These are phyloP conservation scores for Byssothecium circinans DNA, from an alignment of 2,329 filamentous ascomycete genomes.

Conservation along the genomic window DNA sequence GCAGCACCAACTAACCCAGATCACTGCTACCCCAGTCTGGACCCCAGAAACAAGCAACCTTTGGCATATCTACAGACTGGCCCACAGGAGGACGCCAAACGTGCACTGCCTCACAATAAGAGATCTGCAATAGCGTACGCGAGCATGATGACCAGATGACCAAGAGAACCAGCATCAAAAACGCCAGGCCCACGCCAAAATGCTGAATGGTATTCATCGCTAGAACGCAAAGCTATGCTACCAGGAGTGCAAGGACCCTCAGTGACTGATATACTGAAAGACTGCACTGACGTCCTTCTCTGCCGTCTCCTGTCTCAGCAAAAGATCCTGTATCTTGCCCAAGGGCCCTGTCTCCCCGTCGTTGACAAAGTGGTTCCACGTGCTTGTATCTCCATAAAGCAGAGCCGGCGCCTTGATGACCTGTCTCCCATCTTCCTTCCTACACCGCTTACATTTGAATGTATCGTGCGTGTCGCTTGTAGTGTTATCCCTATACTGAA, in stretches of 20 bases:
- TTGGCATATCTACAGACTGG: no score
- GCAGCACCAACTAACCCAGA: no score
- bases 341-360: constrained; percentile 67
- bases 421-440: constrained; percentile 78
- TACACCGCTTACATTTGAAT: constrained; percentile 96
- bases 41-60: no score
- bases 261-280: constrained; percentile 98
- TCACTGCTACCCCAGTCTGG: no score
- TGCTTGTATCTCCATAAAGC: constrained; percentile 96
- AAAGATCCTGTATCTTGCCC: constrained; percentile 82
- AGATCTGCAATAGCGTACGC: no score
- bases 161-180: no score
- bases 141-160: no score
- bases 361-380: constrained; percentile 98
- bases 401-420: constrained; percentile 89
- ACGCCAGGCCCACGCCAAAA: no score
- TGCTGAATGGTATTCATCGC: no score
- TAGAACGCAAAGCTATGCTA: no score
- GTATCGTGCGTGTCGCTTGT: constrained; percentile 95
- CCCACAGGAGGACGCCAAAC: no score
- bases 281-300: constrained; percentile 86
- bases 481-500: constrained; percentile 85
- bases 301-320: constrained; percentile 81
- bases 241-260: constrained; percentile 9
- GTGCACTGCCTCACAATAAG: no score